A percentile compares a stretch with the other conserved stretches of the same genome.
These are phyloP conservation scores for Platanthera guangdongensis DNA, from an alignment of 106 monocot species.

Conservation along the genomic window DNA sequence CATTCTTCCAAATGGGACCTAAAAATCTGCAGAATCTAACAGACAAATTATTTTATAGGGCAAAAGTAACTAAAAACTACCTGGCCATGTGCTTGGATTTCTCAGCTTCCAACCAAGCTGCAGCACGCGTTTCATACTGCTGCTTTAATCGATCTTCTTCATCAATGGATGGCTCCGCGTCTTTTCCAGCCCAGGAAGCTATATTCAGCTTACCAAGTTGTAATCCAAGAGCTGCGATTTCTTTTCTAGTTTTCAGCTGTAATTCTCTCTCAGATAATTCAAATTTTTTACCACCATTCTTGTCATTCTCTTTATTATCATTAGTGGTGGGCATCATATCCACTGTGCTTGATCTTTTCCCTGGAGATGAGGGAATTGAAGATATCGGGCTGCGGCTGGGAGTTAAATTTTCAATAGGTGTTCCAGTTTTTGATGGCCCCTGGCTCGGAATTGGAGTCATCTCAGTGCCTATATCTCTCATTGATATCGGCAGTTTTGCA, in stretches of 20 bases:
- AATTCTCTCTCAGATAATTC: constrained; percentile 59
- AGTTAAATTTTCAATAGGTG: constrained; percentile 53
- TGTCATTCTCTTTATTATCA: constrained; percentile 7
- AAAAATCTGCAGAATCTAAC: neutral
- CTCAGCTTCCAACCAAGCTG: constrained; percentile 73
- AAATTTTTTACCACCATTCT: constrained; percentile 9
- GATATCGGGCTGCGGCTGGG: constrained; percentile 48
- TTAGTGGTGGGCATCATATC: constrained; percentile 8
- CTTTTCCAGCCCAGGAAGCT: constrained; percentile 78
- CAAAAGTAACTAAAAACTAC: constrained; percentile 18
- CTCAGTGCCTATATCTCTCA: constrained; percentile 93
- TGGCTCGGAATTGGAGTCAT: constrained; percentile 94
- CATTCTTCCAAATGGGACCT: neutral
- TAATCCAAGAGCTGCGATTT: constrained; percentile 74
- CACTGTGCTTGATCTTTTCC: constrained; percentile 26
- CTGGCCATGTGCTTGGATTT: constrained; percentile 65
- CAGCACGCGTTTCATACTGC: constrained; percentile 53
- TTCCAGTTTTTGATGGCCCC: constrained; percentile 77
- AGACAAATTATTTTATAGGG: neutral
- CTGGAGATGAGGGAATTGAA: constrained; percentile 54
- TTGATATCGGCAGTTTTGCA: constrained; percentile 49
- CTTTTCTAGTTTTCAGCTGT: constrained; percentile 56
- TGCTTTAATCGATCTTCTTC: constrained; percentile 16
- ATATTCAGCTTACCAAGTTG: constrained; percentile 88
- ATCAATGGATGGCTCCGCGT: constrained; percentile 8